Conservation (phyloP, 2,329 filamentous ascomycete species). For the Penicillium capsulatum region DNA sequence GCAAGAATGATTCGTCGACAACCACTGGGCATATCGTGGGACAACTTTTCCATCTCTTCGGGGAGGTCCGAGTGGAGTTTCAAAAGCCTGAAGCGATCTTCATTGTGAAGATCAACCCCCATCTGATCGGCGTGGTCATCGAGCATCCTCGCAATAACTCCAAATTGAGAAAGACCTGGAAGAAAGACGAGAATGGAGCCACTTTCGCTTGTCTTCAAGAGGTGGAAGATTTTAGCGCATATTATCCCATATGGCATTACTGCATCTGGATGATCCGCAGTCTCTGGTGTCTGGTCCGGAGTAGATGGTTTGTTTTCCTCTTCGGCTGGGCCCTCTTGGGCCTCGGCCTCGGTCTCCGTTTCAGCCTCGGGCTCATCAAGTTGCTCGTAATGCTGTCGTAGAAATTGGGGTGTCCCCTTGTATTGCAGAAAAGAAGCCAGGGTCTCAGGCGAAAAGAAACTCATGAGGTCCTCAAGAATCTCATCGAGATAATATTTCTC, state of each 20-base stretch:
- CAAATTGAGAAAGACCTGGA: constrained; percentile 43
- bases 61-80: constrained; percentile 48
- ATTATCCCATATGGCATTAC: constrained; percentile 43
- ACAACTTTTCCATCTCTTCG: constrained; percentile 43
- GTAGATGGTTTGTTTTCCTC: background rate
- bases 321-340: background rate
- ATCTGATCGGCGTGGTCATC: constrained; percentile 18
- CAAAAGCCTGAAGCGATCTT: constrained; percentile 41
- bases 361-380: background rate
- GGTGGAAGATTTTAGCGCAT: constrained; percentile 44
- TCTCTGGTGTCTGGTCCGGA: background rate
- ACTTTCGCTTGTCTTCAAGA: constrained; percentile 40
- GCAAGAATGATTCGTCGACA: constrained; percentile 49
- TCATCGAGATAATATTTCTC: constrained; percentile 43
- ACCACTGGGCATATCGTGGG: constrained; percentile 37
- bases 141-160: constrained; percentile 31
- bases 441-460: constrained; percentile 19
- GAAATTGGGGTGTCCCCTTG: constrained; percentile 6
- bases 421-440: constrained; percentile 12
- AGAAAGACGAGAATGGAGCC: constrained; percentile 50
- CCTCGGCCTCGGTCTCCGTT: background rate
- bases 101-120: constrained; percentile 42
- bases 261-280: constrained; percentile 37
- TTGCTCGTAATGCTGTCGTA: constrained; percentile 6
- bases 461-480: constrained; percentile 31